phyloP scores from a whole-genome alignment of 495 filamentous ascomycete species.

The Neurospora tetraspora region DNA sequence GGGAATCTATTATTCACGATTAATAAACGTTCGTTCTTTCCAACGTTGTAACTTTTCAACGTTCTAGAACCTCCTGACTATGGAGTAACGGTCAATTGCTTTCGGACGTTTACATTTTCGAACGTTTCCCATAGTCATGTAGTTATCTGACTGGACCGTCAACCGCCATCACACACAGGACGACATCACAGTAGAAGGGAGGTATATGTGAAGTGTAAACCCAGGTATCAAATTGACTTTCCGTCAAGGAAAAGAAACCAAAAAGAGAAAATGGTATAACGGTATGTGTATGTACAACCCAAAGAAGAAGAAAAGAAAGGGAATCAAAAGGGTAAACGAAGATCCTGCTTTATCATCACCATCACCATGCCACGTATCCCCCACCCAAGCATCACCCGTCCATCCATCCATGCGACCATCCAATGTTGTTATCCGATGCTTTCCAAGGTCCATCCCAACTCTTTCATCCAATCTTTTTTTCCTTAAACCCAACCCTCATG shows the following conservation, averaged over 20 bases:
- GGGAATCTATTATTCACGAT: too few species aligned
- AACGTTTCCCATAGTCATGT: too few species aligned
- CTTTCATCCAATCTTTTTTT: background rate
- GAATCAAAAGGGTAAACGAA: background rate
- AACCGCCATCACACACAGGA: too few species aligned
- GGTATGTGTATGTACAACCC: background rate
- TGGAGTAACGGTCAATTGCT: too few species aligned
- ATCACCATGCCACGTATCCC: background rate
- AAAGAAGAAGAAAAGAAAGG: background rate
- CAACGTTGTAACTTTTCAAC: too few species aligned
- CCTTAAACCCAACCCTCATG: too few species aligned
- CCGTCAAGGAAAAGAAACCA: background rate
- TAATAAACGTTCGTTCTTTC: too few species aligned
- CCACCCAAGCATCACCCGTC: background rate
- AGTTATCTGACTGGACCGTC: too few species aligned
- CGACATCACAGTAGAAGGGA: background rate
- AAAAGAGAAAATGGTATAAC: background rate
- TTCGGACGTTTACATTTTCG: too few species aligned
- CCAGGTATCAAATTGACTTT: background rate
- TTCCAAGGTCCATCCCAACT: too few species aligned
- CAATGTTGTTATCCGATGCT: background rate
- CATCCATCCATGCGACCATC: background rate
- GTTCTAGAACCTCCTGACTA: too few species aligned
- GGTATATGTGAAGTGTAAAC: background rate
- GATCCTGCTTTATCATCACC: background rate